These are phyloP conservation scores for Sophora flavescens DNA, from an alignment of 306 rosid species.

Conservation along the genomic window DNA sequence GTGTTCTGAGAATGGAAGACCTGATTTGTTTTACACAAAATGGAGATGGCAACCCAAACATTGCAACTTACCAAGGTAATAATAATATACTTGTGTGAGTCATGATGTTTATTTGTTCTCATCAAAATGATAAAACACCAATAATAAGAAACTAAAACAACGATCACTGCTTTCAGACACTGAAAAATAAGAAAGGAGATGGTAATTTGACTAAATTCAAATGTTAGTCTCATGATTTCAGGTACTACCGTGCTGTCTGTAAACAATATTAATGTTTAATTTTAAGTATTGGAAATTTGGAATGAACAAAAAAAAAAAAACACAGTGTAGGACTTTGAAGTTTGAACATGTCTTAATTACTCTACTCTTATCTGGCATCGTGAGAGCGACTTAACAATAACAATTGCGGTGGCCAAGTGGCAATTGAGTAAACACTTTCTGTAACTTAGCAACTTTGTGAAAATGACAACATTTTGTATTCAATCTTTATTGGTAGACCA, in stretches of 20 bases:
- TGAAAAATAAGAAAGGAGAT: not conserved
- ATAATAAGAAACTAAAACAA: slow-evolving; percentile 12
- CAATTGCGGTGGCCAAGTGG: not conserved
- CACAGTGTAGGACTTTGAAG: slow-evolving; percentile 9
- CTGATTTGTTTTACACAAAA: slow-evolving; percentile 85
- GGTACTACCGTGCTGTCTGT: not conserved
- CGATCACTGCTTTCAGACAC: not conserved
- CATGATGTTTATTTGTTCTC: not conserved
- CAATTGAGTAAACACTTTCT: not conserved
- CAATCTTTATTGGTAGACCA: not conserved
- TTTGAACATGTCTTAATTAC: slow-evolving; percentile 14
- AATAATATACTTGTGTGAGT: not conserved
- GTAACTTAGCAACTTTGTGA: not conserved
- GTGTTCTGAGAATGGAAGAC: slow-evolving; percentile 90
- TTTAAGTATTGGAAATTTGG: not conserved
- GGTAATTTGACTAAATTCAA: not conserved
- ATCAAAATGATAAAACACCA: not conserved
- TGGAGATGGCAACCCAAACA: slow-evolving; percentile 95
- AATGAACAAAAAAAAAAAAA: not conserved
- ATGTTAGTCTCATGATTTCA: not conserved
- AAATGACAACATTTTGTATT: slow-evolving; percentile 20
- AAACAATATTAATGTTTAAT: not conserved
- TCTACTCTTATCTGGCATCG: not conserved
- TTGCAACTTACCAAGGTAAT: slow-evolving; percentile 91
- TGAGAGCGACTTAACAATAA: slow-evolving; percentile 28